Evolutionary conservation across 805 yeast species (phyloP), one percentile per base, ranked within the genome.

Genomic region (Candida boleticola): DNA sequence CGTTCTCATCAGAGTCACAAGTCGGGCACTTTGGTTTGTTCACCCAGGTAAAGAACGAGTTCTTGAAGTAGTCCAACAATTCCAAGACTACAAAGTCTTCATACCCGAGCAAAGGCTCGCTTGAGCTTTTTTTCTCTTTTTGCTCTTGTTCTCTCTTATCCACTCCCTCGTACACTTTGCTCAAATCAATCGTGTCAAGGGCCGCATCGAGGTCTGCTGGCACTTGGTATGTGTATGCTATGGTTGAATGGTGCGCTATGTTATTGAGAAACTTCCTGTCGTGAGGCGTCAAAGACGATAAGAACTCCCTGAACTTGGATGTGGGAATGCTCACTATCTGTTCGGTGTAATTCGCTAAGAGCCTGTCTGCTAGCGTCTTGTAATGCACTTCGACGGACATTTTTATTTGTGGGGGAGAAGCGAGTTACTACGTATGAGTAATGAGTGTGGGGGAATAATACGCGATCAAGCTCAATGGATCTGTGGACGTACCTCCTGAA

Each of bases 21-120:
- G 39, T 39, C 0, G 65, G 55, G 50, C 96, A 87, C 9, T 67
- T 57, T 0, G 93, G 89, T 29, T 73, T 73, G 52, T 85, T 84
- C 6, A 87, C 82, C 98, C 98, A 92, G 21, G 63, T 68, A 65
- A 92, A 92, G 65, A 87, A 89, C 31, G 79, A 83, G 30, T 80
- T 68, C 51, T 88, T 89, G 66, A 83, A 92, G 49, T 67, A 70
- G 17, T 50, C 48, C 14, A 70, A 54, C 3, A 62, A 44, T 41
- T 63, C 69, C 25, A 50, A 43, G 7, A 69, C 73, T 14, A 70
- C 41, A 17, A 48, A 52, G 47, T 70, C 75, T 33, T 69, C 70
- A 48, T 66, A 66, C 5, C 47, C 53, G 13, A 60, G 44, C 1
- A 40, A 25, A 17, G 45, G 26, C 21, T 9, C 21, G 11, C 13